These are phyloP conservation scores for Lathyrus tuberosus DNA, from an alignment of 306 rosid species.

Conservation along the genomic window DNA sequence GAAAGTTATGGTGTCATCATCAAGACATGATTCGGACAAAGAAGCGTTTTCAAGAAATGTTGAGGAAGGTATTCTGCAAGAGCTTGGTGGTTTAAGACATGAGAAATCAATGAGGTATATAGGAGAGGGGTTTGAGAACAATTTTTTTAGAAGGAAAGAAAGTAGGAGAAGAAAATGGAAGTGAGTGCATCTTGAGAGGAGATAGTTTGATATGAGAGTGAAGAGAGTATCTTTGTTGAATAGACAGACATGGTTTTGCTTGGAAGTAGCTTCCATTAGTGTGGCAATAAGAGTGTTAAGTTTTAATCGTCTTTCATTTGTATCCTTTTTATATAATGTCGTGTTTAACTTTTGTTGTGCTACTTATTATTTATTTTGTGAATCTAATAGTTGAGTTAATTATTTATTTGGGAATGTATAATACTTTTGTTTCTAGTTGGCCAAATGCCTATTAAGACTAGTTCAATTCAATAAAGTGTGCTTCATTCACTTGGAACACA, in stretches of 20 bases:
- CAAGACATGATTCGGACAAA: constrained; percentile 32
- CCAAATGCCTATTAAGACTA: too few relatives aligned
- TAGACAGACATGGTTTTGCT: neutral
- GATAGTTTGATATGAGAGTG: neutral
- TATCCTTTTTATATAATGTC: too few relatives aligned
- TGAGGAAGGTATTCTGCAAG: constrained; percentile 63
- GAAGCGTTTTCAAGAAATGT: constrained; percentile 60
- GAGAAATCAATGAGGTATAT: constrained; percentile 73
- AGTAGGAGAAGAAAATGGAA: constrained; percentile 46
- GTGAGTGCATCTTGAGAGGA: neutral
- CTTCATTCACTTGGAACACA: too few relatives aligned
- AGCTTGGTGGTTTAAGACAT: constrained; percentile 68
- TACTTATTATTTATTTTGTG: too few relatives aligned
- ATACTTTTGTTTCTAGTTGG: too few relatives aligned
- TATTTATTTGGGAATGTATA: too few relatives aligned
- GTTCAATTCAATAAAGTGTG: too few relatives aligned
- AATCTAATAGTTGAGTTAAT: too few relatives aligned
- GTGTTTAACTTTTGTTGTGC: too few relatives aligned
- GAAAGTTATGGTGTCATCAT: constrained; percentile 59
- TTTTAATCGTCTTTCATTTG: too few relatives aligned
- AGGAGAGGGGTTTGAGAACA: constrained; percentile 42
- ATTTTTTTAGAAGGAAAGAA: constrained; percentile 42
- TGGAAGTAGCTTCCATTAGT: neutral
- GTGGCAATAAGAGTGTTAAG: neutral
- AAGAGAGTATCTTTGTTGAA: neutral